Percentiles rank a stretch among this genome's conserved stretches.
phyloP scores from a whole-genome alignment of 2,329 filamentous ascomycete species.

The Paecilomyces niveus region DNA sequence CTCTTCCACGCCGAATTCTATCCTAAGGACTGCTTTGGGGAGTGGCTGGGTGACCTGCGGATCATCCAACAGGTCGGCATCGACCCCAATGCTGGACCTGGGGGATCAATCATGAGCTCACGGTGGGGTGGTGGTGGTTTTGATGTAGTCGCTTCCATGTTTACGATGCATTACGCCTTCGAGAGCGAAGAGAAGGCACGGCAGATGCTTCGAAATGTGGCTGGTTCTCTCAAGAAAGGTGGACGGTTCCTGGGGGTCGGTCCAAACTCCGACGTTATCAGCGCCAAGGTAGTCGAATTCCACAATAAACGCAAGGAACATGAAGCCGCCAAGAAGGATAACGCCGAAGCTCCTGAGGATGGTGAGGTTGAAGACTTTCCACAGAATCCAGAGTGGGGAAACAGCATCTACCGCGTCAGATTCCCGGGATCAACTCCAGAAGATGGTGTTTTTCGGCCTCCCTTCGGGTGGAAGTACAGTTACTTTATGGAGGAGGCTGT shows the following conservation, averaged over 20 bases:
- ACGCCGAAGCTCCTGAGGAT: conserved; percentile 31
- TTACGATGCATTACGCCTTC: conserved; percentile 98
- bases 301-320: conserved; percentile 52
- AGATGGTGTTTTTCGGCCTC: conserved; percentile 86
- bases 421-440: conserved; percentile 77
- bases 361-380: conserved; percentile 53
- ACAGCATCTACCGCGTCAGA: conserved; percentile 82
- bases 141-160: conserved; percentile 98
- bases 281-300: conserved; percentile 67
- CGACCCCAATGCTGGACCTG: conserved; percentile 60
- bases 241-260: conserved; percentile 92
- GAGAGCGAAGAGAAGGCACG: conserved; percentile 85
- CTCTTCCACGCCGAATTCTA: conserved; percentile 83
- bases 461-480: conserved; percentile 96
- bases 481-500: conserved; percentile 96
- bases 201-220: conserved; percentile 88
- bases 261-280: conserved; percentile 91
- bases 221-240: conserved; percentile 83
- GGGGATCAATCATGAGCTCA: conserved; percentile 48
- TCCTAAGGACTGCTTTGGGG: conserved; percentile 86
- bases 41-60: conserved; percentile 71
- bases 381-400: conserved; percentile 73
- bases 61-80: conserved; percentile 85
- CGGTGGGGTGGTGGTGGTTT: conserved; percentile 72
- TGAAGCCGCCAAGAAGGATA: conserved; percentile 32